Conservation (phyloP, 208 protist genomes). For the Trypanosomatidae sp. region DNA sequence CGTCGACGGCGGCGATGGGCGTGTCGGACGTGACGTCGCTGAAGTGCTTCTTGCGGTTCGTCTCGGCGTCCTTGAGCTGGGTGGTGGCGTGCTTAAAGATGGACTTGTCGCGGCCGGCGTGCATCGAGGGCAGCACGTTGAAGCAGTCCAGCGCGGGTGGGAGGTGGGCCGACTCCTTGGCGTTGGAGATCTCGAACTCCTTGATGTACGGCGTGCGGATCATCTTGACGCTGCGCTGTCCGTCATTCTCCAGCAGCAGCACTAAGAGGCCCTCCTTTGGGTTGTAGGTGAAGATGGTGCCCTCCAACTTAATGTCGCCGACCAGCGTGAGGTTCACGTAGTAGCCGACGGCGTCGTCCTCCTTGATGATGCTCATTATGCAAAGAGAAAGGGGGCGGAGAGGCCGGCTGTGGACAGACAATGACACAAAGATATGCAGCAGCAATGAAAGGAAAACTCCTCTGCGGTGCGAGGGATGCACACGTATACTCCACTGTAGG, state of each 20-base stretch:
- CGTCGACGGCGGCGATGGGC: constrained; percentile 68
- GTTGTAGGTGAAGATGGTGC: constrained; percentile 86
- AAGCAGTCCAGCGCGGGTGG: constrained; percentile 60
- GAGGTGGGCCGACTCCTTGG: constrained; percentile 46
- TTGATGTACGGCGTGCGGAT: constrained; percentile 82
- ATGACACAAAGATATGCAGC: no score
- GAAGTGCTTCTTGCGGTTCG: constrained; percentile 38
- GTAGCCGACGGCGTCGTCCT: constrained; percentile 71
- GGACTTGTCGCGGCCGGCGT: constrained; percentile 77
- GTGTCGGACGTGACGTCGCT: constrained; percentile 45
- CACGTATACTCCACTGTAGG: no score
- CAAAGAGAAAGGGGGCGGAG: no score
- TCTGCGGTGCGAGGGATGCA: no score
- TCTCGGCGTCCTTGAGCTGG: constrained; percentile 67
- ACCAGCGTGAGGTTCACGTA: constrained; percentile 59
- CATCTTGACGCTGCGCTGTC: constrained; percentile 58
- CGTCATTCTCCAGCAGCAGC: constrained; percentile 45
- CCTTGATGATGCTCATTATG: constrained; percentile 54
- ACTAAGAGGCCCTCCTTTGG: constrained; percentile 70
- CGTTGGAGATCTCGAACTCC: constrained; percentile 37
- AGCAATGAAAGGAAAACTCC: no score
- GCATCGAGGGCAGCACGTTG: constrained; percentile 74
- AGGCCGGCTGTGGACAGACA: no score
- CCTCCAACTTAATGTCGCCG: constrained; percentile 59
- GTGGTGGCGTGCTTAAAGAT: constrained; percentile 78